Evolutionary conservation across 2,329 filamentous ascomycete species (phyloP).

Genomic region (Ophiostoma ulmi): DNA sequence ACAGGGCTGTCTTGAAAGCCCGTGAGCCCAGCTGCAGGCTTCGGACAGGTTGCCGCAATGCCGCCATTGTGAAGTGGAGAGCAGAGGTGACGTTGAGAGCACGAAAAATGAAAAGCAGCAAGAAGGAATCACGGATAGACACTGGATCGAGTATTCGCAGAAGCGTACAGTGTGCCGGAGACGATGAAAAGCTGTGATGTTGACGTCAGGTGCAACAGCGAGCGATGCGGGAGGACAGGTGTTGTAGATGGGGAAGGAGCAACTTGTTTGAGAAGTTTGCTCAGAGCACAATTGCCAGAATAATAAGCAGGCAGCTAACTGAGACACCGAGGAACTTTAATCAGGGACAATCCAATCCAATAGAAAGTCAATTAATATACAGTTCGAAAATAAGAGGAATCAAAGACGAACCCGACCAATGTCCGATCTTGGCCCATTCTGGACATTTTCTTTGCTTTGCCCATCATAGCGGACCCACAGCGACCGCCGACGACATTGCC

Average conservation of each 20-base stretch:
- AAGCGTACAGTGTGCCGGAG: not conserved
- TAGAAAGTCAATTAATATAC: not conserved
- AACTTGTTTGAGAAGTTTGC: not conserved
- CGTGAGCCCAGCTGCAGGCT: conserved; percentile 22
- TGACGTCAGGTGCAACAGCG: not conserved
- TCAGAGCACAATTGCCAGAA: not conserved
- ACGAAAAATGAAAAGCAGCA: not conserved
- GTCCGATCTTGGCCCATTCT: conserved; percentile 1
- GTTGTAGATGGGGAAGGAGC: not conserved
- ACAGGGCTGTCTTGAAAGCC: conserved; percentile 1
- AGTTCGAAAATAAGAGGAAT: not conserved
- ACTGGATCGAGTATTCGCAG: not conserved
- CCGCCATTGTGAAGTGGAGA: conserved; percentile 24
- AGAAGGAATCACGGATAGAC: not conserved
- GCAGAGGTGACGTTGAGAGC: not conserved
- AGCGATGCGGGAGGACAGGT: not conserved
- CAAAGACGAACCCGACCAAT: conserved; percentile 7
- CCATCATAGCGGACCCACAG: not conserved
- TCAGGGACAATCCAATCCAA: not conserved
- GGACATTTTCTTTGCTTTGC: conserved; percentile 9
- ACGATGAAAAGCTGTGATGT: not conserved
- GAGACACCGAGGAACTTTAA: not conserved
- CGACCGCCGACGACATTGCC: not conserved
- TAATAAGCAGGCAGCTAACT: not conserved
- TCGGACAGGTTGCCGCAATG: conserved; percentile 36